These are phyloP conservation scores for Boletus subparvulus DNA, from an alignment of 768 basidiomycete species.

Conservation along the genomic window DNA sequence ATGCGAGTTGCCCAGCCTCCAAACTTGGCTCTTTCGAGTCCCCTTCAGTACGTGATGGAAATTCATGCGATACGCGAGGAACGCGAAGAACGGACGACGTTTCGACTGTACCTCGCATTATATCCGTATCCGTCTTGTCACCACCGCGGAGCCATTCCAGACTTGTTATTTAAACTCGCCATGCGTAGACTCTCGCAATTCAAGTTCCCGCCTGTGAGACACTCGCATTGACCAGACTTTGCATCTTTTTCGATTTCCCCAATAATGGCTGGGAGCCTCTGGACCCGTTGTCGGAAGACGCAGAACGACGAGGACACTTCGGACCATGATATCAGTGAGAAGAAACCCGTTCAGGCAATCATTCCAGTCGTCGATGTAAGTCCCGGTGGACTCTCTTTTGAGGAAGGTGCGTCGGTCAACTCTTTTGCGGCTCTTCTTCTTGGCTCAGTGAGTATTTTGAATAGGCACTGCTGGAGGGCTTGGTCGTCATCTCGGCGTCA, in stretches of 20 bases:
- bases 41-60: too few species aligned
- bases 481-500: slow-evolving; percentile 54
- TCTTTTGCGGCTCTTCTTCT: not conserved
- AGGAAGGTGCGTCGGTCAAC: slow-evolving; percentile 40
- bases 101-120: too few species aligned
- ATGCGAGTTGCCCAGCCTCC: too few species aligned
- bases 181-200: not conserved
- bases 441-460: not conserved
- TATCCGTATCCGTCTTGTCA: not conserved
- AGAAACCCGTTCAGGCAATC: not conserved
- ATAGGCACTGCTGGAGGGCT: slow-evolving; percentile 53
- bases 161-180: slow-evolving; percentile 2
- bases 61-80: too few species aligned
- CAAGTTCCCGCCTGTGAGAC: not conserved
- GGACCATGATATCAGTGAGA: not conserved
- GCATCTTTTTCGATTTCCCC: not conserved
- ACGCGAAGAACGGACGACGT: too few species aligned
- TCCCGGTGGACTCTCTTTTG: slow-evolving; percentile 47
- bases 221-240: not conserved
- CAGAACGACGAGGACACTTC: not conserved
- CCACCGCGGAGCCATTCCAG: not conserved
- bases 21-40: too few species aligned
- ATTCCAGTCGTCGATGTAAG: slow-evolving; percentile 20
- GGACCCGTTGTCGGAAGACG: not conserved
- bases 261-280: slow-evolving; percentile 5